These are phyloP conservation scores for Pythium oligandrum DNA, from an alignment of 352 stramenopile species.

Conservation along the genomic window DNA sequence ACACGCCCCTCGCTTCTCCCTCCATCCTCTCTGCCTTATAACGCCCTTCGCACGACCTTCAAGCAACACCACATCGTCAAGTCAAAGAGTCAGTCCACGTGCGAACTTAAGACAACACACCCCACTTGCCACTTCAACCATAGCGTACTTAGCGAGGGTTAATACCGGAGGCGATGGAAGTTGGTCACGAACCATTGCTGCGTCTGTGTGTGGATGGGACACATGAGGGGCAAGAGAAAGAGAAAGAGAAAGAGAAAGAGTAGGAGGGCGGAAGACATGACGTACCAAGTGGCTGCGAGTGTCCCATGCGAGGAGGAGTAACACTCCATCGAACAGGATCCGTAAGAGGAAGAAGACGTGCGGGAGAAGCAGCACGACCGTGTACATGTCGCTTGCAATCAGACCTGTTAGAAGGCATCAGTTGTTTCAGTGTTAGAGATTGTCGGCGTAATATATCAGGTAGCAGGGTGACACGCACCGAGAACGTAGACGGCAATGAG, in stretches of 20 bases:
- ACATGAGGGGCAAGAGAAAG: too few species aligned
- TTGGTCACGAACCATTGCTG: conserved; percentile 59
- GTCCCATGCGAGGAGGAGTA: conserved; percentile 34
- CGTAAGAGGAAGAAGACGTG: conserved; percentile 57
- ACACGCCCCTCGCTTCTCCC: background rate
- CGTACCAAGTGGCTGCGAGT: conserved; percentile 43
- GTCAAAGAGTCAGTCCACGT: conserved; percentile 38
- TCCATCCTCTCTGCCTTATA: conserved; percentile 25
- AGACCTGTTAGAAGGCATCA: conserved; percentile 16
- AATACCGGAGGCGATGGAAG: conserved; percentile 51
- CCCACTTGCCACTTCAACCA: background rate
- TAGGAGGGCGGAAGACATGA: background rate
- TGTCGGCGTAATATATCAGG: too few species aligned
- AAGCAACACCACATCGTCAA: conserved; percentile 1
- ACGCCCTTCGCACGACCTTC: conserved; percentile 13
- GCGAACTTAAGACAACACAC: conserved; percentile 3
- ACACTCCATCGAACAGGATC: conserved; percentile 46
- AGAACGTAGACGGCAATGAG: conserved; percentile 44
- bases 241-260: too few species aligned
- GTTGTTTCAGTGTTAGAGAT: background rate
- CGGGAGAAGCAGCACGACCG: conserved; percentile 38
- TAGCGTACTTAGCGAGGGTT: background rate
- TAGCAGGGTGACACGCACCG: conserved; percentile 17
- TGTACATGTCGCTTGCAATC: conserved; percentile 29
- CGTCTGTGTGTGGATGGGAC: conserved; percentile 20